Conservation (phyloP, 1,284 basidiomycete genomes). For the Cryptococcus sp. region DNA sequence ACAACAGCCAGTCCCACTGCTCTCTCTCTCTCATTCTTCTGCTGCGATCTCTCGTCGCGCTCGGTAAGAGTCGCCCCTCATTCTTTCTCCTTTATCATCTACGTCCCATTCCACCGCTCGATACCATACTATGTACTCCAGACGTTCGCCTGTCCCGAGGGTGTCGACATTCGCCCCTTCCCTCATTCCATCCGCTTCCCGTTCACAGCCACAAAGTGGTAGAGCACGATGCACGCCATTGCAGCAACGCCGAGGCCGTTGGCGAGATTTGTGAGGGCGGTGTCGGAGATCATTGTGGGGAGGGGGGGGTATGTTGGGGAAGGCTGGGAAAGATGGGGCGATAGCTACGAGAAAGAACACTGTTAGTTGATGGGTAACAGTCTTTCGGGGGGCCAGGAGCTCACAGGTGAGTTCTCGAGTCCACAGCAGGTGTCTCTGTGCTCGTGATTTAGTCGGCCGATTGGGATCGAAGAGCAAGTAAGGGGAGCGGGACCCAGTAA, state of each 20-base stretch:
- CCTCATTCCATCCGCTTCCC: conserved; percentile 51
- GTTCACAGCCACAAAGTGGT: conserved; percentile 84
- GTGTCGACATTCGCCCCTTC: conserved; percentile 13
- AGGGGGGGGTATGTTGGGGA: not conserved
- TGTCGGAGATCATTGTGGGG: conserved; percentile 63
- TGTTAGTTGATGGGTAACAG: not conserved
- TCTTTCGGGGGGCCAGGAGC: no score
- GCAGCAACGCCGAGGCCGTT: conserved; percentile 78
- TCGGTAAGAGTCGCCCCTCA: no score
- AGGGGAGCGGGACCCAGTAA: not conserved
- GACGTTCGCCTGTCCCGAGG: not conserved
- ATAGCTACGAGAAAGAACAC: not conserved
- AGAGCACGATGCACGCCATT: conserved; percentile 75
- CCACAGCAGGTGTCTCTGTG: not conserved
- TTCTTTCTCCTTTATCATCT: no score
- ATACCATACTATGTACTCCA: not conserved
- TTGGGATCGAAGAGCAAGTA: not conserved
- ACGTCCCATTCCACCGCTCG: no score
- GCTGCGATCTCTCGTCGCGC: not conserved
- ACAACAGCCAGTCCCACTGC: conserved; percentile 5
- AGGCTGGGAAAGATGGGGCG: not conserved
- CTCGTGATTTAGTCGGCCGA: not conserved
- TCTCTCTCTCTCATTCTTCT: not conserved
- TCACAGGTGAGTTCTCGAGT: not conserved
- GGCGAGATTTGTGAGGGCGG: conserved; percentile 74